Evolutionary conservation across 2,329 filamentous ascomycete species (phyloP), one percentile per base, ranked within the genome.

Genomic region (Colletotrichum navitas): DNA sequence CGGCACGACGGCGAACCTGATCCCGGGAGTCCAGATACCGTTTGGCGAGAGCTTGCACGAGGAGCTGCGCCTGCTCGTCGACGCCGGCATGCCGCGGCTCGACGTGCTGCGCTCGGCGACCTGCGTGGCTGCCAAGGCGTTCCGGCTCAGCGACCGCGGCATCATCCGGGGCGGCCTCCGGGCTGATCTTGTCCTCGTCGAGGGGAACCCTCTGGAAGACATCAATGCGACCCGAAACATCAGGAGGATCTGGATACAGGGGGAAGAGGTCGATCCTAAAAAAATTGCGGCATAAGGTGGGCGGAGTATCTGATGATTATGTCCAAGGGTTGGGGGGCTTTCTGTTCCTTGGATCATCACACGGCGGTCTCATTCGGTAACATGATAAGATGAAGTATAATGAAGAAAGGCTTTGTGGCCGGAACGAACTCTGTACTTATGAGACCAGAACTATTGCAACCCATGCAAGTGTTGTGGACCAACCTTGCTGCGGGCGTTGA

Each of bases 101-200:
- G 74, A 77, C 21, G 76, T 51, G 1, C 63, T 77, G 6, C 75
- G 70, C 14, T 73, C 75, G 32, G 76, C 74, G 12, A 78, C 75
- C 11, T 51, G 36, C 12, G 60, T 76, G 11, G 71, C 76, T 1
- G 71, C 76, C 4, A 47, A 45, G 24, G 47, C 63, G 12, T 79
- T 79, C 63, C 60, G 74, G 26, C 73, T 79, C 21, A 29, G 49
- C 4, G 78, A 79, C 55, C 71, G 79, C 21, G 79, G 79, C 2
- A 59, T 63, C 6, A 63, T 80, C 32, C 54, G 64, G 26, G 65
- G 65, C 12, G 79, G 78, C 0, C 58, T 69, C 14, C 71, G 77
- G n/a, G 79, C 78, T 1, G 79, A 80, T 59, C 51, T 80, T 32
- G 55, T 80, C n/a, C 75, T 81, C 12, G 58, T 81, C 4, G 63